phyloP scores from a whole-genome alignment of 202 grass and related monocot species.

The Brachypodium distachyon region DNA sequence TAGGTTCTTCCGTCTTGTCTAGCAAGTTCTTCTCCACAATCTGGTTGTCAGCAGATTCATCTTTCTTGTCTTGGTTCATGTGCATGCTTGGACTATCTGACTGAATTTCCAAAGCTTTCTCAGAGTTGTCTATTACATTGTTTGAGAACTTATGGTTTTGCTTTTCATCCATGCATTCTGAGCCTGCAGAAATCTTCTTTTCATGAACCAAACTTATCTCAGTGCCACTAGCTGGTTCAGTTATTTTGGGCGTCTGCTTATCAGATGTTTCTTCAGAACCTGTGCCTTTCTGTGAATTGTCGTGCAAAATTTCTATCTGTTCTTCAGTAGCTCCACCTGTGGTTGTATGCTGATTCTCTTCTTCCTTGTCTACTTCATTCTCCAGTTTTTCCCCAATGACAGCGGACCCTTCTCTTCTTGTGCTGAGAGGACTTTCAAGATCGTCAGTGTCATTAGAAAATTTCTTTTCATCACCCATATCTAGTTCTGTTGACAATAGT shows the following conservation, averaged over 20 bases:
- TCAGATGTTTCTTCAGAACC: constrained; percentile 17
- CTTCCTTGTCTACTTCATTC: constrained; percentile 29
- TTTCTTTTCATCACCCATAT: constrained; percentile 3
- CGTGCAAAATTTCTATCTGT: constrained; percentile 13
- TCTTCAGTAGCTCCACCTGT: constrained; percentile 6
- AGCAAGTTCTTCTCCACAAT: constrained; percentile 6
- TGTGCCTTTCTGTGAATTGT: constrained; percentile 12
- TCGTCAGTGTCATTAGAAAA: not conserved
- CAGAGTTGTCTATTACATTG: not conserved
- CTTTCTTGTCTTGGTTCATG: constrained; percentile 34
- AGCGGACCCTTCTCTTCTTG: constrained; percentile 12
- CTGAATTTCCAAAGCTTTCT: constrained; percentile 14
- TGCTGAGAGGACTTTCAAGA: constrained; percentile 2
- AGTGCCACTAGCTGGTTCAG: constrained; percentile 26
- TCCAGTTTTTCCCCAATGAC: constrained; percentile 7
- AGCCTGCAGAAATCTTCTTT: constrained; percentile 28
- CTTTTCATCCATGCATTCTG: constrained; percentile 4
- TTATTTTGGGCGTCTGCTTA: constrained; percentile 21
- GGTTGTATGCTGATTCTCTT: constrained; percentile 17
- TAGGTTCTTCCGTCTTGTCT: constrained; percentile 9
- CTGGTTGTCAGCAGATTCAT: constrained; percentile 12
- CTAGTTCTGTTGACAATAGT: constrained; percentile 14
- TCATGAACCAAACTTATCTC: constrained; percentile 18
- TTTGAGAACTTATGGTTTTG: constrained; percentile 19
- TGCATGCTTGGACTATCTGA: constrained; percentile 15